Percentiles rank a stretch among this genome's conserved stretches.
Evolutionary conservation across 2,329 filamentous ascomycete species (phyloP).

Genomic region (Aschersonia sp.): DNA sequence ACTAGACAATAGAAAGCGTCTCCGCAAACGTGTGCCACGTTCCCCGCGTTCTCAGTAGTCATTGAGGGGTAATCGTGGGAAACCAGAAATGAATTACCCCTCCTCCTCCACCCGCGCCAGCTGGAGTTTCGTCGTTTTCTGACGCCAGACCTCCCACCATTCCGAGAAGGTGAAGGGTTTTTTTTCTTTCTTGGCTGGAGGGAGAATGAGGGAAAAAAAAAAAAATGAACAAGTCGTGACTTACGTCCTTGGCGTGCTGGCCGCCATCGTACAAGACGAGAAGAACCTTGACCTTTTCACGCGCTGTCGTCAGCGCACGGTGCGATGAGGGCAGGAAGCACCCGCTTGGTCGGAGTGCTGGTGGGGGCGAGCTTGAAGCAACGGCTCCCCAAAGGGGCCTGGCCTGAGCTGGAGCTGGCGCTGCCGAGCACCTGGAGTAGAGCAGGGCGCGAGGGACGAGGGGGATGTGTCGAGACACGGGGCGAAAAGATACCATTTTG

Average conservation of each 20-base stretch:
- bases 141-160: no score
- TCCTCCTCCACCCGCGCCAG: no score
- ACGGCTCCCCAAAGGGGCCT: conserved; percentile 2
- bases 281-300: conserved; percentile 77
- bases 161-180: background rate
- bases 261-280: conserved; percentile 86
- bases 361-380: conserved; percentile 4
- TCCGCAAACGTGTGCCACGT: no score
- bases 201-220: conserved; percentile 1
- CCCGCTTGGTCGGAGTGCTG: conserved; percentile 21
- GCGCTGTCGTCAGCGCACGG: conserved; percentile 38
- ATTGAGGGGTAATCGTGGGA: no score
- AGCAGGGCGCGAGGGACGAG: conserved; percentile 12
- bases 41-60: no score
- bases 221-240: conserved; percentile 8
- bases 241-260: conserved; percentile 74
- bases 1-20: no score
- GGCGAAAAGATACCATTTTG: conserved; percentile 18
- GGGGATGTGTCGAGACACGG: conserved; percentile 12
- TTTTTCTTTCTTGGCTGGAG: background rate
- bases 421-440: conserved; percentile 8
- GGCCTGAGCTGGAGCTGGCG: conserved; percentile 5
- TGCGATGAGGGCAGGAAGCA: conserved; percentile 21
- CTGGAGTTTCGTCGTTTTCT: no score
- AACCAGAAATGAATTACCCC: no score